phyloP scores from a whole-genome alignment of 768 basidiomycete species.

The Lactarius tabidus region DNA sequence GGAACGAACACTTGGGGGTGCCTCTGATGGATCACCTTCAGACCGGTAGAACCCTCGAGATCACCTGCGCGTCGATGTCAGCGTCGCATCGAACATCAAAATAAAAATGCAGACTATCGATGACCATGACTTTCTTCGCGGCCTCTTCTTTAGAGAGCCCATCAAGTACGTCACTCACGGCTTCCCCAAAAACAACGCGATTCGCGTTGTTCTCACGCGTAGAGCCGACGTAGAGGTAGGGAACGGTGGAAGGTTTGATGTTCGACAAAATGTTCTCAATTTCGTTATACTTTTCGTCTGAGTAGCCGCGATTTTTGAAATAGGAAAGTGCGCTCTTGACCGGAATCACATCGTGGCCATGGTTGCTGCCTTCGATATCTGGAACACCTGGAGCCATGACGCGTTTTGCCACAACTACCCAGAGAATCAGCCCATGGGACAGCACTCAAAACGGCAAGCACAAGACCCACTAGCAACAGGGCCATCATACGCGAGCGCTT shows the following conservation, averaged over 20 bases:
- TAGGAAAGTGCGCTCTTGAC: slow-evolving; percentile 77
- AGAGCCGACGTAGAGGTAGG: slow-evolving; percentile 65
- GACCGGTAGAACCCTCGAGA: slow-evolving; percentile 83
- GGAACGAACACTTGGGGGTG: slow-evolving; percentile 84
- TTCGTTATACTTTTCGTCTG: slow-evolving; percentile 33
- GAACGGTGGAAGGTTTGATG: slow-evolving; percentile 55
- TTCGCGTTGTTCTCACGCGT: slow-evolving; percentile 75
- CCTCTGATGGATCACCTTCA: slow-evolving; percentile 85
- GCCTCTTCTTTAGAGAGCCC: slow-evolving; percentile 71
- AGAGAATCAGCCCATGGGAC: not conserved
- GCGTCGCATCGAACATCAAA: slow-evolving; percentile 1
- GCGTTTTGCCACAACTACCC: slow-evolving; percentile 61
- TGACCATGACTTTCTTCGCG: slow-evolving; percentile 77
- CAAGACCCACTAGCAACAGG: slow-evolving; percentile 66
- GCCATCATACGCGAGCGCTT: slow-evolving; percentile 57
- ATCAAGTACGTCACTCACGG: slow-evolving; percentile 76
- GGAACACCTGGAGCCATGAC: slow-evolving; percentile 43
- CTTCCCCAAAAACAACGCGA: slow-evolving; percentile 81
- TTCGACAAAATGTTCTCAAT: slow-evolving; percentile 51
- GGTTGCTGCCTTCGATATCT: slow-evolving; percentile 72
- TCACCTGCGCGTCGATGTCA: slow-evolving; percentile 47
- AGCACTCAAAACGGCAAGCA: not conserved
- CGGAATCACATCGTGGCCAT: slow-evolving; percentile 85
- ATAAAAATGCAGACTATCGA: slow-evolving; percentile 57
- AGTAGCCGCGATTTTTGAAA: slow-evolving; percentile 59